phyloP scores from a whole-genome alignment of 78 protist genomes.

The Polysphondylium violaceum region DNA sequence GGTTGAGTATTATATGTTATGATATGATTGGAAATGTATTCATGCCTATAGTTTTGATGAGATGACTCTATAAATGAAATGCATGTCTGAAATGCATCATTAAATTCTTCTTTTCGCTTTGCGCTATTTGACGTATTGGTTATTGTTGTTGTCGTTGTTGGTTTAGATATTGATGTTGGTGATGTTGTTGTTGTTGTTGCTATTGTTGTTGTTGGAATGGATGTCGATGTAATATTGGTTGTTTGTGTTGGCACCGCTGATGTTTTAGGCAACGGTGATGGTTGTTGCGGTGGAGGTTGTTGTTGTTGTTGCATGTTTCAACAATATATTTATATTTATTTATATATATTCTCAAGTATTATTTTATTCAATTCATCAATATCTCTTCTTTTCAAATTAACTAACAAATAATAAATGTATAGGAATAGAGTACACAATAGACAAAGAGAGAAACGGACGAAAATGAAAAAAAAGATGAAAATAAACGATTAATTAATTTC shows the following conservation, averaged over 20 bases:
- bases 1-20: no score
- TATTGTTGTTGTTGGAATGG: background rate
- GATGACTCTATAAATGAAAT: constrained; percentile 58
- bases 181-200: background rate
- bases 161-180: background rate
- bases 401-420: no score
- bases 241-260: background rate
- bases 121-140: background rate
- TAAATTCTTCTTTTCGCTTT: constrained; percentile 46
- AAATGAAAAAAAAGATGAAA: no score
- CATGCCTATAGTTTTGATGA: constrained; percentile 59
- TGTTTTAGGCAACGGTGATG: background rate
- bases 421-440: no score
- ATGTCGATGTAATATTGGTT: background rate
- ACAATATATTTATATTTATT: background rate
- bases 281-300: background rate
- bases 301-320: background rate
- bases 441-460: no score
- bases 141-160: constrained; percentile 14
- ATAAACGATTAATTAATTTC: no score
- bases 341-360: no score
- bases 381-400: no score
- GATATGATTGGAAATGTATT: background rate
- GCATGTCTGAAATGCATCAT: constrained; percentile 48
- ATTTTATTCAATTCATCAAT: no score